Evolutionary conservation across 768 basidiomycete species (phyloP), one percentile per base, ranked within the genome.

Genomic region (Hygrocybe punicea): DNA sequence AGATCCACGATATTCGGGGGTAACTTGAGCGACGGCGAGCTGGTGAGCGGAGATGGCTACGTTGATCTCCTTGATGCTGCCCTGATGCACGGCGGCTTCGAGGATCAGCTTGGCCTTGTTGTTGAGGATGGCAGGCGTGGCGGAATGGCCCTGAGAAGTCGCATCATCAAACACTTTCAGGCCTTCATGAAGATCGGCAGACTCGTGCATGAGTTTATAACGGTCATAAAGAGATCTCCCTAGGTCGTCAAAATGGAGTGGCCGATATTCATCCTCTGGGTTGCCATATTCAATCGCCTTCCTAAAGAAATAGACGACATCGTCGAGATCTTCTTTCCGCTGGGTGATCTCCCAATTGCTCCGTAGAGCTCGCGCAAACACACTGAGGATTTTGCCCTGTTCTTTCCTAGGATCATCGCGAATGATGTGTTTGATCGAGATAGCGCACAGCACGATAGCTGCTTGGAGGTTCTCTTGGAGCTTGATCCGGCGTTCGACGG

Each of bases 371-470:
- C 58, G 54, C 11, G 51, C 62, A 40, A 61, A 59, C 50, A 56
- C 56, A 42, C 56, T 59, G 51, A 63, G 34, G 16, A 61, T 48
- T 16, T 60, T 53, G 37, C 58, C 56, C 51, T 48, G 47, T 54
- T 57, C 16, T n/a, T n/a, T 37, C 9, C 36, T 9, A 9, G 56
- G 69, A 63, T 58, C 61, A 61, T 55, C 63, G 59, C n/a, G 36
- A 13, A 55, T 47, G 14, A 55, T 25, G 36, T 56, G 57, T 44
- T 63, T 63, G 49, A 63, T 17, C 8, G 59, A 58, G 3, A 60
- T 46, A 8, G 44, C 44, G 21, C 21, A 46, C 9, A 46, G 19
- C 11, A 23, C 11, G 9, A 46, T 46, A 9, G 44, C 44, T 23
- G 44, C 19, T 21, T 11, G 13, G 44, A 46, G 44, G 21, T 23